Conservation (phyloP, 2,329 filamentous ascomycete genomes). For the Diaporthe sp. region DNA sequence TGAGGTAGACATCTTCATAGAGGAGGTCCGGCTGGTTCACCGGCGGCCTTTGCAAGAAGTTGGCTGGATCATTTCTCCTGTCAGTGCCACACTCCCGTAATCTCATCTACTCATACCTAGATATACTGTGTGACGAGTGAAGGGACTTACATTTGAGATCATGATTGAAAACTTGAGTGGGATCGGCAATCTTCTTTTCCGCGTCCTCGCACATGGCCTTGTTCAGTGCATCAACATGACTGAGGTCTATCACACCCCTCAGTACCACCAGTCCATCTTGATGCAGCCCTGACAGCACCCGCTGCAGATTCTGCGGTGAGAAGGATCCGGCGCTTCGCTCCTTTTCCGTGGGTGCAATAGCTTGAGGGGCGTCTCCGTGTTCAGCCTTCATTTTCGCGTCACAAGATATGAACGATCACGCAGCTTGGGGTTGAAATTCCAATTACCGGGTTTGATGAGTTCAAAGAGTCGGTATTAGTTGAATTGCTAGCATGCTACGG, state of each 20-base stretch:
- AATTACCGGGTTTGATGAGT: neutral
- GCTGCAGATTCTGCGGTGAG: slow-evolving; percentile 31
- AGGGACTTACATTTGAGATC: slow-evolving; percentile 37
- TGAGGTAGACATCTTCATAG: slow-evolving; percentile 53
- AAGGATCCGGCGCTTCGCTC: slow-evolving; percentile 30
- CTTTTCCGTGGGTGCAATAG: slow-evolving; percentile 24
- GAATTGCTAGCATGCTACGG: neutral
- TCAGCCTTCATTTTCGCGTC: neutral
- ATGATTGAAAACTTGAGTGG: slow-evolving; percentile 38
- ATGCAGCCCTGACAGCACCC: slow-evolving; percentile 38
- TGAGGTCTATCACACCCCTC: slow-evolving; percentile 37
- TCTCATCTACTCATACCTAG: rapidly evolving
- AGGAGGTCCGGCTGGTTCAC: slow-evolving; percentile 45
- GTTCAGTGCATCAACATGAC: slow-evolving; percentile 38
- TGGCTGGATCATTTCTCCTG: slow-evolving; percentile 40
- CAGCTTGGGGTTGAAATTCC: too few relatives aligned
- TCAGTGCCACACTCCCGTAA: neutral
- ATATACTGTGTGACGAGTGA: neutral
- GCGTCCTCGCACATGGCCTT: slow-evolving; percentile 38
- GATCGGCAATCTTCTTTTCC: slow-evolving; percentile 35
- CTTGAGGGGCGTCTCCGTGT: slow-evolving; percentile 23
- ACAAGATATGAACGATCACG: neutral
- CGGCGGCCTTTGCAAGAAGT: slow-evolving; percentile 52
- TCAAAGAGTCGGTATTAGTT: neutral
- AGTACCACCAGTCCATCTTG: slow-evolving; percentile 41